Base-by-base conservation (phyloP, 495 filamentous ascomycete species). In the Penicillium subrubescens region DNA sequence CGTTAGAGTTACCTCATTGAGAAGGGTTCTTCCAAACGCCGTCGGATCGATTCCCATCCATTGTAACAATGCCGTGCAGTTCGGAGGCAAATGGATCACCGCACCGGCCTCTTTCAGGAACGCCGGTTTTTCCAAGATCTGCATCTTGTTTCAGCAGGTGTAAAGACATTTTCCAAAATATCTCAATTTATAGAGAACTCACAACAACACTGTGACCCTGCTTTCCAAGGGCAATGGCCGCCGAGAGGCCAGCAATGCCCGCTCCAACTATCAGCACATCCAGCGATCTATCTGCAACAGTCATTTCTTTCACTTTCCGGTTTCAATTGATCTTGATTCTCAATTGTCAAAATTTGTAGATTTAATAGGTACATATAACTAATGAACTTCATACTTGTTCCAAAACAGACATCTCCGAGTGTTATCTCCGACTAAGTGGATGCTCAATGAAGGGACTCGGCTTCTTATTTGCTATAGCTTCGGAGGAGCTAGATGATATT, bases 31-130 rank as follows among this genome's bases (percentile, higher is more conserved):
- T 41, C 37, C 37, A 41, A 41, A 41, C 15, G 5, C 37, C 37
- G 37, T 41, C 5, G 37, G 37, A 41, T 17, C 12, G 4, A 41
- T 14, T 15, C 37, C 82, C 80, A 83, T 81, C 52, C 72, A 77
- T 15, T 73, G 62, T 4, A 89, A 69, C 43, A 84, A 68, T 1
- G 71, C 71, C 3, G 78, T 78, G 15, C 79, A 83, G 55, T 87
- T 87, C 1, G 84, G 84, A 0, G 79, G 77, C 6, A 83, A 29
- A 23, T 79, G 73, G 57, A 88, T 83, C 17, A 84, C 84, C 2
- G 85, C 86, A 2, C 86, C 86, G 8, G 84, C 75, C 64, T 87
- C 84, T 41, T 76, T 83, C n/a, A 79, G 70, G 68, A 87, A 84
- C 5, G 23, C 64, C 1, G 79, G 83, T 25, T 80, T 83, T 63